Percentiles rank a stretch among this genome's conserved stretches.
Evolutionary conservation across 257 asterid genomes (phyloP).

Genomic region (Leptodermis oblonga): DNA sequence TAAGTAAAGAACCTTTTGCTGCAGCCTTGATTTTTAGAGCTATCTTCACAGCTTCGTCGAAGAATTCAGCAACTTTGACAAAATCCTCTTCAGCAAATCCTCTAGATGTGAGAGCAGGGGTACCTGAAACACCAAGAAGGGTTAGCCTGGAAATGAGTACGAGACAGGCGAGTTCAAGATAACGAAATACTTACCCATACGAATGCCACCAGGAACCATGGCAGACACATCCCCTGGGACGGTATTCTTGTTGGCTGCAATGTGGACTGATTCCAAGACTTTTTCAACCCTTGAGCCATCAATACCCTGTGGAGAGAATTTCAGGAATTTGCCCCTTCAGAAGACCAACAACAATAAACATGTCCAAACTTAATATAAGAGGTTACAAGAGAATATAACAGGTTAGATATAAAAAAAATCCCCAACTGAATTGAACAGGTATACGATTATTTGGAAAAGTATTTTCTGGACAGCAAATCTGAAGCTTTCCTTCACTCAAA

Average conservation of each 20-base stretch:
- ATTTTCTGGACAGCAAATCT: background rate
- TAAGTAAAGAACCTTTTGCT: conserved; percentile 43
- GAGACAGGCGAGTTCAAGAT: conserved; percentile 5
- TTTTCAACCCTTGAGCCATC: conserved; percentile 98
- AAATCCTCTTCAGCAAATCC: conserved; percentile 84
- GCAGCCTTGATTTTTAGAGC: conserved; percentile 87
- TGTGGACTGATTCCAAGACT: conserved; percentile 86
- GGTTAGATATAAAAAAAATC: background rate
- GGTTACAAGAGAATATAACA: background rate
- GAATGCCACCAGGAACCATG: conserved; percentile 98
- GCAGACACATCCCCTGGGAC: conserved; percentile 99
- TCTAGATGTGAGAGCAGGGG: conserved; percentile 94
- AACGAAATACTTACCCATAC: conserved; percentile 63
- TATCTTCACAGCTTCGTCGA: conserved; percentile 79
- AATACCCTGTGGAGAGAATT: conserved; percentile 55
- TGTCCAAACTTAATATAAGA: background rate
- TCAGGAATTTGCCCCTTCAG: background rate
- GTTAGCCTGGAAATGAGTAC: background rate
- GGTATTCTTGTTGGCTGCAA: conserved; percentile 95
- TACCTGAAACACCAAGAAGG: conserved; percentile 44
- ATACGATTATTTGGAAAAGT: too few relatives aligned
- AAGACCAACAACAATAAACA: background rate
- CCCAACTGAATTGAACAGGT: background rate
- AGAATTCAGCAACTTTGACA: conserved; percentile 79
- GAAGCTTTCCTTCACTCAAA: background rate